Base-by-base conservation (phyloP, 1,284 basidiomycete genomes). In the Cutaneotrichosporon sp. region DNA sequence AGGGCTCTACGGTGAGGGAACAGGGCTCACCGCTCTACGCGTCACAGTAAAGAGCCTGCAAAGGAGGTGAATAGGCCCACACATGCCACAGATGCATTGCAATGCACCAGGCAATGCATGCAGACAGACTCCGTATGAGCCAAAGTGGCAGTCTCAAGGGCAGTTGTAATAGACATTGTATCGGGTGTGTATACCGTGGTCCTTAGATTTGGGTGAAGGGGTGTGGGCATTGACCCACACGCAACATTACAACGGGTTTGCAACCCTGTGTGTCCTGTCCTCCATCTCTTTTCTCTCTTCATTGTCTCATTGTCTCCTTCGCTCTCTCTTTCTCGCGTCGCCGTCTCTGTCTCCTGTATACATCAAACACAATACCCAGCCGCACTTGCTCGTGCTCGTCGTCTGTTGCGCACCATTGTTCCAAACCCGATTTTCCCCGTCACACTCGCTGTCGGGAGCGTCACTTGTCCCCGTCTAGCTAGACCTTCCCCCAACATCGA, bases 381-480 rank as follows among this genome's bases (percentile, higher is more conserved):
- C 44, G n/a, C 20, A 20, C 23, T 37, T 30, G 4, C 37, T 38
- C 33, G 18, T 33, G 20, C 36, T 38, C 42, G 26, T 30, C 42
- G 18, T 9, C 8, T 12, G 15, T 43, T 14, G 22, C 42, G 30
- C 18, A 17, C 26, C 42, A 23, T 51, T n/a, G 12, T 12, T 22
- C 42, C 22, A 26, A 23, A 49, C 17, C 30, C 39, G 21, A 17
- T n/a, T n/a, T 14, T 21, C 15, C 12, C n/a, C 17, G 15, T 35
- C 33, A 40, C 38, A 18, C 17, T 20, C 38, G 21, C 35, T 52
- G 26, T 40, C 18, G 21, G 26, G 40, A 15, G 40, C 10, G 26
- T 36, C 42, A 41, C 50, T 17, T 37, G 58, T 45, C 33, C 53
- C n/a, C n/a, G n/a, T 36, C 47, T 56, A 48, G 20, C 36, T 20